phyloP scores from a whole-genome alignment of 495 filamentous ascomycete species.

The Daldinia childiae region DNA sequence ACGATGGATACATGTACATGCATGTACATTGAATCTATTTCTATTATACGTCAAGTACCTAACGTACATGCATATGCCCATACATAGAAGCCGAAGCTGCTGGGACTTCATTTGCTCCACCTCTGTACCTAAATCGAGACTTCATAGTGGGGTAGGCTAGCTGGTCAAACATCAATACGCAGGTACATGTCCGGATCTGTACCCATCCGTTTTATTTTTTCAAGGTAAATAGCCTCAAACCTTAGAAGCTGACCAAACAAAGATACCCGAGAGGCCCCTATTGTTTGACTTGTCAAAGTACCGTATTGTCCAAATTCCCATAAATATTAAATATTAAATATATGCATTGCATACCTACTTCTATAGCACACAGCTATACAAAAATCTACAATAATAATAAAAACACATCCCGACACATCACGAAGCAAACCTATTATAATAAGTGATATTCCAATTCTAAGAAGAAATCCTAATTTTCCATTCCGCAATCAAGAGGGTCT shows the following conservation, averaged over 20 bases:
- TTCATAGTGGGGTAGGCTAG: constrained; percentile 22
- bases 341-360: too few relatives aligned
- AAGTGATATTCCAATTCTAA: constrained; percentile 20
- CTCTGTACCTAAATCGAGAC: constrained; percentile 4
- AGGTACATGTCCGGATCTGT: constrained; percentile 17
- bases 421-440: neutral
- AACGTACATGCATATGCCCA: constrained; percentile 14
- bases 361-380: neutral
- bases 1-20: constrained; percentile 31
- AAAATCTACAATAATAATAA: neutral
- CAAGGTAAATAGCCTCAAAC: neutral
- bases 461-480: constrained; percentile 24
- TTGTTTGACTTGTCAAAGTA: neutral
- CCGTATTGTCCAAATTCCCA: neutral
- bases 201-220: neutral
- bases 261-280: neutral
- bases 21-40: neutral
- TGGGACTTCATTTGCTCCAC: constrained; percentile 14
- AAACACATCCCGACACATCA: neutral
- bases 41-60: neutral
- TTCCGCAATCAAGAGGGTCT: neutral
- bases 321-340: neutral
- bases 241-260: constrained; percentile 1
- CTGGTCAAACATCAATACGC: constrained; percentile 8
- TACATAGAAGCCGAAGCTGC: neutral